These are phyloP conservation scores for Themeda triandra DNA, from an alignment of 176 grass and related monocot species.

Conservation along the genomic window DNA sequence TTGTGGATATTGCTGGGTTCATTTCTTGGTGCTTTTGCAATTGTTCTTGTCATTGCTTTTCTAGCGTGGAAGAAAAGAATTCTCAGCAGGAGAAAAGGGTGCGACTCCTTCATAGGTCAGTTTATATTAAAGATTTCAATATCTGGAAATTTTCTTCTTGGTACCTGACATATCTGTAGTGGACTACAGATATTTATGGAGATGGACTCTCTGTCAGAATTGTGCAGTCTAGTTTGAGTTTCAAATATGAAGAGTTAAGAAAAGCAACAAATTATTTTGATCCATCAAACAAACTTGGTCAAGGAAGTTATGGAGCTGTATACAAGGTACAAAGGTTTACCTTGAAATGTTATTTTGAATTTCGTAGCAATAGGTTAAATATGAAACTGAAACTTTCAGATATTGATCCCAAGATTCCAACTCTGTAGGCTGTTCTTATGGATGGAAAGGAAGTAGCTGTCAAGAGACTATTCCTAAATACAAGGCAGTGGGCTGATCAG, in stretches of 20 bases:
- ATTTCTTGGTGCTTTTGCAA: conserved; percentile 45
- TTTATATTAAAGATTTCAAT: conserved; percentile 6
- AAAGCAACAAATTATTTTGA: conserved; percentile 72
- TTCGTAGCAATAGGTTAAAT: background rate
- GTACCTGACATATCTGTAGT: background rate
- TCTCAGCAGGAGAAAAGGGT: conserved; percentile 5
- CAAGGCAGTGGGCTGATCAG: conserved; percentile 72
- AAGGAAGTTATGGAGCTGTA: conserved; percentile 82
- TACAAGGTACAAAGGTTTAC: conserved; percentile 58
- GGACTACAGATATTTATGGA: conserved; percentile 49
- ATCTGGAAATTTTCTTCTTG: background rate
- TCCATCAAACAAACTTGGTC: conserved; percentile 77
- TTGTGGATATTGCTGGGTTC: conserved; percentile 68
- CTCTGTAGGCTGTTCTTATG: conserved; percentile 54
- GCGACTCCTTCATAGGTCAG: conserved; percentile 60
- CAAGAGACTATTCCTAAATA: conserved; percentile 78
- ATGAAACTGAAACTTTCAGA: background rate
- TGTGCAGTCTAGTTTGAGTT: conserved; percentile 67
- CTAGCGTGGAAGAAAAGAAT: conserved; percentile 53
- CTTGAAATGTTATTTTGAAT: background rate
- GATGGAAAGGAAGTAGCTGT: conserved; percentile 88
- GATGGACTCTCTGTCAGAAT: conserved; percentile 49
- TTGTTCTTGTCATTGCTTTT: conserved; percentile 47
- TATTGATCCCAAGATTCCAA: conserved; percentile 5
- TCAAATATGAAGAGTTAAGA: conserved; percentile 68